Percentiles rank a stretch among this genome's conserved stretches.
Evolutionary conservation across 2,329 filamentous ascomycete genomes (phyloP).

Genomic region (Fulvia fulva): DNA sequence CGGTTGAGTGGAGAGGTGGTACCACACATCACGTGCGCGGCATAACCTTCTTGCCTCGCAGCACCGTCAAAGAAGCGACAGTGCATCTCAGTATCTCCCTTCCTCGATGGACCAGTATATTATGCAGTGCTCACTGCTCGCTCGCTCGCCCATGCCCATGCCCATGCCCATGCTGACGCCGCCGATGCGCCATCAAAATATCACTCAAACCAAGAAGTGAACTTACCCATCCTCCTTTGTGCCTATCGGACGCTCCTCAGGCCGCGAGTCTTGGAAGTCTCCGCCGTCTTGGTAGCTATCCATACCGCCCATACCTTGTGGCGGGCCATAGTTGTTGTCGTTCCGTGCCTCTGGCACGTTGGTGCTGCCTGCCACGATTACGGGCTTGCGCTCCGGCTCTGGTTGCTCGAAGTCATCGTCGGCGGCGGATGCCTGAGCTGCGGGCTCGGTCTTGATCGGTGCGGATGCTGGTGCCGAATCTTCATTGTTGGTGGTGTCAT

Average conservation of each 20-base stretch:
- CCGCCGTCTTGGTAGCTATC: slow-evolving; percentile 24
- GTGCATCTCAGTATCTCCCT: background rate
- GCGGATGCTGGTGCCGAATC: slow-evolving; percentile 38
- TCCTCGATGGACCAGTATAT: background rate
- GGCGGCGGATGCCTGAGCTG: slow-evolving; percentile 12
- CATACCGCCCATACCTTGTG: slow-evolving; percentile 28
- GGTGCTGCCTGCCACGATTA: slow-evolving; percentile 15
- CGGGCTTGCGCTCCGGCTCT: slow-evolving; percentile 8
- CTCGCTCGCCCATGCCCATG: background rate
- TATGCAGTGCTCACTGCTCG: background rate
- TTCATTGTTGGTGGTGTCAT: slow-evolving; percentile 63
- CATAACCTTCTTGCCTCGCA: background rate
- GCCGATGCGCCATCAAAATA: background rate
- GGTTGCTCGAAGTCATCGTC: slow-evolving; percentile 11
- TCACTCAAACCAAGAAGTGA: background rate
- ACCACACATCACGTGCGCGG: background rate
- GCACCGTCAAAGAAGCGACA: background rate
- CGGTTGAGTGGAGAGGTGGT: background rate
- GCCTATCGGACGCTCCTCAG: slow-evolving; percentile 53
- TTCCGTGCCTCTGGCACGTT: slow-evolving; percentile 14
- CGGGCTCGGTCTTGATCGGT: slow-evolving; percentile 17
- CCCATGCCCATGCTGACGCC: slow-evolving; percentile 13
- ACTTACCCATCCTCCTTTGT: slow-evolving; percentile 93
- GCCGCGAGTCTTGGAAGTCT: slow-evolving; percentile 29
- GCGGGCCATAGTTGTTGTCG: slow-evolving; percentile 6